Evolutionary conservation across 768 basidiomycete species (phyloP), one percentile per base, ranked within the genome.

Genomic region (Boletus fagicola): DNA sequence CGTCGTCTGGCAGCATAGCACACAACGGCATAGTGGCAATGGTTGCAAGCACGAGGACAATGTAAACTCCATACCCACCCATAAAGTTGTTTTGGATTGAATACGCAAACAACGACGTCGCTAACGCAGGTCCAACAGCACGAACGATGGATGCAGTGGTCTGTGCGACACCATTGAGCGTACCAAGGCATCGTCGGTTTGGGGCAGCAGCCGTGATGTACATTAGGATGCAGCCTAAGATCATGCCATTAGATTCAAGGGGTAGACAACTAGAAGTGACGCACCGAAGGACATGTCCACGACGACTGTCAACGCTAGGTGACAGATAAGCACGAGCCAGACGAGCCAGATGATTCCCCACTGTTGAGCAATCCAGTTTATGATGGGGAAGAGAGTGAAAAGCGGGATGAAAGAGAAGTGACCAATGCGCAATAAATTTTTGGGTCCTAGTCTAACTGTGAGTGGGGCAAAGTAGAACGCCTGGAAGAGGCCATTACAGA

Each of bases 191-290:
- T 31, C 83, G 80, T 52, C 77, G 77, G 61, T 87, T 87, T 8
- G 89, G 88, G 0, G 88, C 76, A 28, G 87, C 76, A 26, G 82
- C 80, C 12, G 82, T 78, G 57, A 90, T 85, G 63, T 83, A 87
- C 59, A 90, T 87, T 64, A 89, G 82, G 42, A 88, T 76, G 45
- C 86, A 83, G 12, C 86, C 88, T 88, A 35, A 4, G 38, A 56
- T 11, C 18, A 9, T 20, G 22, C 16, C 11, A 53, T 53, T 53
- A 57, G 45, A 15, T 33, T 31, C 10, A 20, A 68, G 61, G 12
- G 9, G 53, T 8, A 30, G 18, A 36, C 20, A 26, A 38, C 6
- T 15, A 22, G 47, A 43, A 11, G n/a, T 43, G 54, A 60, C 72
- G 42, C 26, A 76, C 75, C 62, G 35, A 65, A 76, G n/a, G 71